Base-by-base conservation (phyloP, 305 asterid species). In the Rubia tinctorum region DNA sequence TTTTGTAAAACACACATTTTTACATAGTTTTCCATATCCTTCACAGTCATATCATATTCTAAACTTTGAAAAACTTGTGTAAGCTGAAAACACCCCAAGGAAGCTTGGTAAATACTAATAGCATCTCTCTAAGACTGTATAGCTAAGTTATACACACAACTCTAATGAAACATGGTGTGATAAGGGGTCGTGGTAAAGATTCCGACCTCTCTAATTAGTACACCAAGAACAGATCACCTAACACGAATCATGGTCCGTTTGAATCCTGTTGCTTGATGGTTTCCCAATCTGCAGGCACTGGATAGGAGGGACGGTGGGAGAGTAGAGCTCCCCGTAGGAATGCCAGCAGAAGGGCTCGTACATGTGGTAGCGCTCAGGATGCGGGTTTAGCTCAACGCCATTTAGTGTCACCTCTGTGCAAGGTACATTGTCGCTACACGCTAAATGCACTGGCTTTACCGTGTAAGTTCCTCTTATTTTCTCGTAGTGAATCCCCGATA, bases 261-360 rank as follows among this genome's bases (percentile, higher is more conserved):
- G 95, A 77, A 80, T 62, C 73, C 75, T 79, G 77, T 83, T 92
- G 75, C 83, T 82, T 45, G 95, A 45, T 23, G 97, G 98, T 79
- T 85, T 91, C 0, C 97, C 97, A 1, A 83, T 69, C 69, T 80
- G 88, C 56, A 93, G 69, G 55, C 98, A 93, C 8, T 80, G 80
- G 15, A 93, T 80, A 0, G 96, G 94, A 39, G 98, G 98, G 17
- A 86, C 45, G 0, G 95, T 79, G 2, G 96, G 97, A 62, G 98
- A 72, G 55, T 77, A 84, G n/a, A 91, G 80, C 78, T 90, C 88
- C 5, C 98, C 98, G 61, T 88, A 93, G 0, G 95, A 75, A 75
- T 88, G 89, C 98, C 98, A 93, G 75, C 98, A 93, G 22, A 43
- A 93, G 39, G 98, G 97, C 61, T 88, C 94, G 6, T 88, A 90